These are phyloP conservation scores for Mycena sp. DNA, from an alignment of 1,284 basidiomycete genomes.

Conservation along the genomic window DNA sequence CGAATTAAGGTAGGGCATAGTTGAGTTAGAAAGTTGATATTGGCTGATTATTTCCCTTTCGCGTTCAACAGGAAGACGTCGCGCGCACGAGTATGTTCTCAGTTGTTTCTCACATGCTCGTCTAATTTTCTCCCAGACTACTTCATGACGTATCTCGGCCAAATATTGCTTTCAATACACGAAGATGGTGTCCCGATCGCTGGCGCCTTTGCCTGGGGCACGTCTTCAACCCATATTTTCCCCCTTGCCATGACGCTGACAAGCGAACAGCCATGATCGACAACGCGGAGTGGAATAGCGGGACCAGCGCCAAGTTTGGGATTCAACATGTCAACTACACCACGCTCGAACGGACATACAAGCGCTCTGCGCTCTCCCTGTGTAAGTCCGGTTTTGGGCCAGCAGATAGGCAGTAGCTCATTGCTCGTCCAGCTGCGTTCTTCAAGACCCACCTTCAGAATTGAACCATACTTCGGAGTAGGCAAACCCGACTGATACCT, in stretches of 20 bases:
- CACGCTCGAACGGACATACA: constrained; percentile 55
- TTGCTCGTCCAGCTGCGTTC: constrained; percentile 43
- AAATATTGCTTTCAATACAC: constrained; percentile 30
- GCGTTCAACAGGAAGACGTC: constrained; percentile 48
- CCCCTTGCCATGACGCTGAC: not conserved
- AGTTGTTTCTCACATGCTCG: not conserved
- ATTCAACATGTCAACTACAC: constrained; percentile 61
- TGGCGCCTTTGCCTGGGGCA: constrained; percentile 28
- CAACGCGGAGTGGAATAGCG: constrained; percentile 55
- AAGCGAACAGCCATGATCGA: constrained; percentile 52
- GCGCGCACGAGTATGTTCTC: constrained; percentile 51
- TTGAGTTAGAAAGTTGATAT: not conserved
- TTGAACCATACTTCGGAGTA: too few species aligned
- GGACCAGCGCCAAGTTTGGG: constrained; percentile 52
- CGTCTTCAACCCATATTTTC: not conserved
- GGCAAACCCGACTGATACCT: too few species aligned
- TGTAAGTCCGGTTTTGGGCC: constrained; percentile 41
- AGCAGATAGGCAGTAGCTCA: not conserved
- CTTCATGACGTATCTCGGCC: constrained; percentile 28
- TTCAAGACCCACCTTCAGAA: constrained; percentile 40
- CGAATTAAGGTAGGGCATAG: constrained; percentile 41
- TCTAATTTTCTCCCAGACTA: constrained; percentile 4
- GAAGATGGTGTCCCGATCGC: constrained; percentile 28
- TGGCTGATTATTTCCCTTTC: not conserved
- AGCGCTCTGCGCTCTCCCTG: constrained; percentile 55